Evolutionary conservation across 305 asterid species (phyloP).

Genomic region (Monarda citriodora): DNA sequence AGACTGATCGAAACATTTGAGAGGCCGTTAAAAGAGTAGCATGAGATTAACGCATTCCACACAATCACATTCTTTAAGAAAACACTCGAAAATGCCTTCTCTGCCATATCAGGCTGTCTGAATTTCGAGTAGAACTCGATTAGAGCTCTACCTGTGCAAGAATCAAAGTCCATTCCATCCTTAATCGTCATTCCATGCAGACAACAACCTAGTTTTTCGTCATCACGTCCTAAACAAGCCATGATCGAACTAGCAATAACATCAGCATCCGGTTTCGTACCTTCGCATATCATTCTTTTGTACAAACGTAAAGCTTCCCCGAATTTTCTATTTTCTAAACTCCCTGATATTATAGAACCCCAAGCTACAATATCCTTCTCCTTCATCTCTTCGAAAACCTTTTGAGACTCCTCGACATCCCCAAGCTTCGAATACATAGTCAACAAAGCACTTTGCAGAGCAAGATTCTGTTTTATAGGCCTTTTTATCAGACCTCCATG

Average conservation of each 20-base stretch:
- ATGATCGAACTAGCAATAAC: constrained; percentile 43
- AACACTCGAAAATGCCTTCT: constrained; percentile 41
- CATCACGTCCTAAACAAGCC: constrained; percentile 43
- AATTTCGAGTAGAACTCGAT: constrained; percentile 63
- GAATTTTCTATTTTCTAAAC: constrained; percentile 46
- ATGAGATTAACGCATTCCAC: constrained; percentile 85
- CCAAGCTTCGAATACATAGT: constrained; percentile 86
- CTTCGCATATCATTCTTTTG: constrained; percentile 48
- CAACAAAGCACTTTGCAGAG: constrained; percentile 68
- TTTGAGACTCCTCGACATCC: constrained; percentile 35
- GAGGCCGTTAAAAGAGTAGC: constrained; percentile 60
- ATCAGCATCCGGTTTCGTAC: constrained; percentile 58
- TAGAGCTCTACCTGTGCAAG: constrained; percentile 60
- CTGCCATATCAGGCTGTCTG: constrained; percentile 53
- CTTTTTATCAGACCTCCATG: constrained; percentile 72
- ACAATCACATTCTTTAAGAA: constrained; percentile 57
- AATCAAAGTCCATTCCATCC: constrained; percentile 57
- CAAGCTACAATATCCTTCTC: constrained; percentile 78
- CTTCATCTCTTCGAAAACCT: constrained; percentile 55
- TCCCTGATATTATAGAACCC: constrained; percentile 82
- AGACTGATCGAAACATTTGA: constrained; percentile 53
- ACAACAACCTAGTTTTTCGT: constrained; percentile 40
- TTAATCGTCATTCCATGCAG: constrained; percentile 63
- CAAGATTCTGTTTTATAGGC: constrained; percentile 47
- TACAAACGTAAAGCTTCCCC: constrained; percentile 50